A percentile compares a stretch with the other conserved stretches of the same genome.
phyloP scores from a whole-genome alignment of 2,329 filamentous ascomycete species.

The Botryotinia narcissicola region DNA sequence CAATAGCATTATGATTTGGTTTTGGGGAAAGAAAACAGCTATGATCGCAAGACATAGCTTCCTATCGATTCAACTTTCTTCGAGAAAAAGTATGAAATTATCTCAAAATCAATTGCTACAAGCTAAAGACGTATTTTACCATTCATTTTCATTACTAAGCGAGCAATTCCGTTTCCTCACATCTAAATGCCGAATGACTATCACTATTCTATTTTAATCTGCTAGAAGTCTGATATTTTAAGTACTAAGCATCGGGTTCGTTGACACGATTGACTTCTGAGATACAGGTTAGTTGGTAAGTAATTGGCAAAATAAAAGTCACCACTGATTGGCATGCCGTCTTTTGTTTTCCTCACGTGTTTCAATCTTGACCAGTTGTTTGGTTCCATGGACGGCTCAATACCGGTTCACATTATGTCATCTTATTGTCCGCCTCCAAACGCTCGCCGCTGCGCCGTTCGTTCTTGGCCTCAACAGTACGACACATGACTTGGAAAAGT shows the following conservation, averaged over 20 bases:
- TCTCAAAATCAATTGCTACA: background rate
- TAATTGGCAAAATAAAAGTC: background rate
- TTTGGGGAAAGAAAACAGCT: fast-evolving
- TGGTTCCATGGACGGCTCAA: slow-evolving; percentile 2
- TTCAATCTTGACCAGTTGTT: background rate
- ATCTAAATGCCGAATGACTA: background rate
- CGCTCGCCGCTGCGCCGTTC: background rate
- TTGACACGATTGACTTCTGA: background rate
- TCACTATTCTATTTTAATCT: too few species aligned
- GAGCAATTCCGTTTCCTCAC: background rate
- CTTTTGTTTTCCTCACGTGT: background rate
- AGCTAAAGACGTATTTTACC: background rate
- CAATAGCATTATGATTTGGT: background rate
- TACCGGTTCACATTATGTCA: background rate
- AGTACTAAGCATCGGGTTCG: too few species aligned
- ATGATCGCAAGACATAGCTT: too few species aligned
- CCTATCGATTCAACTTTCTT: too few species aligned
- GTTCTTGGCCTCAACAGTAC: background rate
- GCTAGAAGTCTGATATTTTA: background rate
- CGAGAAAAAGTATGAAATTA: too few species aligned
- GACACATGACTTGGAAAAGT: background rate
- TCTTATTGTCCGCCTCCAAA: background rate
- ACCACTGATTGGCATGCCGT: background rate
- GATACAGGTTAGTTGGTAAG: background rate
- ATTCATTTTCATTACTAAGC: slow-evolving; percentile 7